Conservation (phyloP, 306 rosid species). For the Elaeagnus macrophylla region DNA sequence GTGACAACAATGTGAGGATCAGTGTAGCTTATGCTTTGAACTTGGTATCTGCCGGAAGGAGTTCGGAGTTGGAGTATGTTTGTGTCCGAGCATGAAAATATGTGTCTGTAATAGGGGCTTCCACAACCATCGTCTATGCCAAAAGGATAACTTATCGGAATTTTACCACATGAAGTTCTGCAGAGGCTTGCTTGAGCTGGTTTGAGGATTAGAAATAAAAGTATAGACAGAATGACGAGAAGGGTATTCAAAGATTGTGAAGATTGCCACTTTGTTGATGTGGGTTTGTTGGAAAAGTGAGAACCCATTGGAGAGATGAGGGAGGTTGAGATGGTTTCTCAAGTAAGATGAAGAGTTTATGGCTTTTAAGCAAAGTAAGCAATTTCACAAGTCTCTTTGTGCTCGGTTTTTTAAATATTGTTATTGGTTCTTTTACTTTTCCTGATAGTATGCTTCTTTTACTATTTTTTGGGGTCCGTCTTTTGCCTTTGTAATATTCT, state of each 20-base stretch:
- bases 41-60: constrained; percentile 69
- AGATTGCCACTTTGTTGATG: neutral
- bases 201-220: constrained; percentile 25
- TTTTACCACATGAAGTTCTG: constrained; percentile 64
- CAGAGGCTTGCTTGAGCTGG: constrained; percentile 42
- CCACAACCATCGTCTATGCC: constrained; percentile 93
- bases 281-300: constrained; percentile 8
- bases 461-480: too few species aligned
- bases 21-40: constrained; percentile 54
- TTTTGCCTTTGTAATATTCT: too few species aligned
- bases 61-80: constrained; percentile 72
- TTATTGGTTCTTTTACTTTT: too few species aligned
- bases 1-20: constrained; percentile 70
- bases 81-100: constrained; percentile 48
- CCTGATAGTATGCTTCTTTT: too few species aligned
- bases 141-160: constrained; percentile 72
- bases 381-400: too few species aligned
- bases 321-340: too few species aligned
- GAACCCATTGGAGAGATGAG: constrained; percentile 13
- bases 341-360: too few species aligned
- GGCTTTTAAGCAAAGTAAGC: too few species aligned
- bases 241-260: constrained; percentile 15
- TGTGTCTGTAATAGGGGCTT: constrained; percentile 69
- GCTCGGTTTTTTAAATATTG: too few species aligned
- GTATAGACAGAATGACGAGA: constrained; percentile 11